Evolutionary conservation across 2,329 filamentous ascomycete species (phyloP), one percentile per base, ranked within the genome.

Genomic region (Colletotrichum sublineola): DNA sequence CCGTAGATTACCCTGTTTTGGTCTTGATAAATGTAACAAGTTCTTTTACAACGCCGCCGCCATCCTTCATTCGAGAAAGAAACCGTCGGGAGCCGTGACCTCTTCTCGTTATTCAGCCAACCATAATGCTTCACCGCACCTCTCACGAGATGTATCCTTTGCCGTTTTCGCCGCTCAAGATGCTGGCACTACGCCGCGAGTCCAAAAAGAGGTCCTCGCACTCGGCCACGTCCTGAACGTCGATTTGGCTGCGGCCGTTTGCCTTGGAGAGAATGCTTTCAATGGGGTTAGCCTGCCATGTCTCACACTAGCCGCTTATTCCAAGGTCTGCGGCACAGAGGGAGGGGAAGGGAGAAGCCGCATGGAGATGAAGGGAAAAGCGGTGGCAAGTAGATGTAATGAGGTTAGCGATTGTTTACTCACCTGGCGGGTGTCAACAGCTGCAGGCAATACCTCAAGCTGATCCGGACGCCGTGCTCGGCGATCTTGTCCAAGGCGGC

Each of bases 401-500:
- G 33, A 12, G 36, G 52, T 53, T 44, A 42, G 12, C n/a, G n/a
- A 53, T 58, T 36, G 48, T 58, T 67, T 70, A 81, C 86, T 79
- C 83, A 90, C 88, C 89, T 96, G 64, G 95, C 92, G 2, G 95
- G 95, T 36, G 95, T 94, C 77, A 99, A 87, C 76, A 99, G 85
- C 84, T 98, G 96, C 80, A 99, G 86, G 76, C 95, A 96, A 84
- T 99, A 99, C 76, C 96, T 88, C 83, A 99, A 83, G 81, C 94
- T 97, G 79, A 98, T 95, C 77, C 92, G 93, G 78, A 94, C 94
- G 76, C 96, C 96, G 77, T 97, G 92, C 79, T 93, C 90, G 53
- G 94, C 90, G 77, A 99, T 91, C 85, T 94, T 96, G 77, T 96
- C 93, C 72, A 98, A 88, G 36, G 96, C 96, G 29, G 91, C 90